These are phyloP conservation scores for Sequoia sempervirens DNA, from an alignment of 75 land plant species.

Conservation along the genomic window DNA sequence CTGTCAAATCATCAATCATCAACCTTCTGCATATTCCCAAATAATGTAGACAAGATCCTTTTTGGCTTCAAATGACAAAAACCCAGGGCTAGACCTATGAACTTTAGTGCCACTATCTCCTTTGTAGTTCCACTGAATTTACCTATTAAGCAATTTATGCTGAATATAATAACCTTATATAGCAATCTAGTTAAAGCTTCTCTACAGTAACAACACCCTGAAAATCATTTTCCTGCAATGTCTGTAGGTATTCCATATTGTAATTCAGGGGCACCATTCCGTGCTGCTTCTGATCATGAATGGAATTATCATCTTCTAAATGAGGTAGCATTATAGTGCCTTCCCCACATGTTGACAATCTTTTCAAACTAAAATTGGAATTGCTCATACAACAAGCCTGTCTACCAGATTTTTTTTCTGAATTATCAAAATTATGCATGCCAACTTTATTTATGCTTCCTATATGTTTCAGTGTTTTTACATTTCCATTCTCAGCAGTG, in stretches of 20 bases:
- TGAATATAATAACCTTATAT: background rate
- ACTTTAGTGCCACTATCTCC: background rate
- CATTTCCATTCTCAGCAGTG: slow-evolving; percentile 22
- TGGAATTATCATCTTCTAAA: background rate
- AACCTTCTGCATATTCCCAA: background rate
- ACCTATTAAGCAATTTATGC: background rate
- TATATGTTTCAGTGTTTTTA: background rate
- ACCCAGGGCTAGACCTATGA: no score
- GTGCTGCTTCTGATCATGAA: background rate
- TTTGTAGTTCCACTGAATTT: background rate
- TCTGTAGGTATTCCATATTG: background rate
- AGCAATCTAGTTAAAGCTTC: background rate
- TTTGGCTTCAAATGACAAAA: background rate
- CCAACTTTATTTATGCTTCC: background rate
- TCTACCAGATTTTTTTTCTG: background rate
- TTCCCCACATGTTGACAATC: background rate
- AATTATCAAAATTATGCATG: background rate
- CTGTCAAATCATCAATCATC: background rate
- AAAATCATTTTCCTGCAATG: background rate
- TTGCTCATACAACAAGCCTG: background rate
- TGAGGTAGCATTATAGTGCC: background rate
- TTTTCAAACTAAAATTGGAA: background rate
- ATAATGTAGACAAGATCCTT: background rate
- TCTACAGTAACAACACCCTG: slow-evolving; percentile 3
- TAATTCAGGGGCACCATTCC: background rate